Percentiles rank a stretch among this genome's conserved stretches.
phyloP scores from a whole-genome alignment of 225 moss, liverwort and hornwort species.

The Marchantia paleacea region DNA sequence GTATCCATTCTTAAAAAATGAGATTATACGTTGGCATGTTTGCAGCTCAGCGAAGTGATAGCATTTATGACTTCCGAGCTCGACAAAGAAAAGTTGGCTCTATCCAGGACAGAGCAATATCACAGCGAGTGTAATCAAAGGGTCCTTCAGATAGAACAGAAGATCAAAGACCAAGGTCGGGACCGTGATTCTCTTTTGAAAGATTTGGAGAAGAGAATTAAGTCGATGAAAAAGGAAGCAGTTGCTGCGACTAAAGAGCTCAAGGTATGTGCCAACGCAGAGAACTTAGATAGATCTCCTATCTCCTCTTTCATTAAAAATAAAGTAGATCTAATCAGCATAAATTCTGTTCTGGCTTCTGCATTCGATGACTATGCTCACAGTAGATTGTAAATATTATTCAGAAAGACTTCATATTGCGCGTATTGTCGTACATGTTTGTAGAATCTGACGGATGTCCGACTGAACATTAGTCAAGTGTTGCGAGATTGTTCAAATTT shows the following conservation, averaged over 20 bases:
- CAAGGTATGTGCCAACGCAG: slow-evolving; percentile 44
- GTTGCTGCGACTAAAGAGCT: slow-evolving; percentile 66
- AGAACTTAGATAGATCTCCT: not conserved
- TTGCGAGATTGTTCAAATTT: no score
- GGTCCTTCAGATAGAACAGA: slow-evolving; percentile 55
- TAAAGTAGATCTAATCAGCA: not conserved
- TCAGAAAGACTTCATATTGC: not conserved
- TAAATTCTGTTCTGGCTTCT: not conserved
- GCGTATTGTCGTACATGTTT: not conserved
- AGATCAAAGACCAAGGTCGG: slow-evolving; percentile 69
- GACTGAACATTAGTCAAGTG: not conserved
- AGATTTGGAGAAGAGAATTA: slow-evolving; percentile 74
- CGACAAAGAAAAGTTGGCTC: slow-evolving; percentile 56
- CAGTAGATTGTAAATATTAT: not conserved
- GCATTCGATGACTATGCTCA: not conserved
- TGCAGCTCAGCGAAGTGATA: slow-evolving; percentile 75
- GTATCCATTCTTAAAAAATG: not conserved
- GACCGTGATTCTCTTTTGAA: slow-evolving; percentile 66
- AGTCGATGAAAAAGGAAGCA: slow-evolving; percentile 71
- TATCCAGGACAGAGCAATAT: slow-evolving; percentile 55
- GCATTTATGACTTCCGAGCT: slow-evolving; percentile 60
- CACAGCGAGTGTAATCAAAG: slow-evolving; percentile 55
- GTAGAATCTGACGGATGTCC: not conserved
- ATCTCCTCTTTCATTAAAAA: no score
- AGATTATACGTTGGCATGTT: not conserved